phyloP scores from a whole-genome alignment of 805 yeast genomes.

The Saccharomycopsis lassenensis region DNA sequence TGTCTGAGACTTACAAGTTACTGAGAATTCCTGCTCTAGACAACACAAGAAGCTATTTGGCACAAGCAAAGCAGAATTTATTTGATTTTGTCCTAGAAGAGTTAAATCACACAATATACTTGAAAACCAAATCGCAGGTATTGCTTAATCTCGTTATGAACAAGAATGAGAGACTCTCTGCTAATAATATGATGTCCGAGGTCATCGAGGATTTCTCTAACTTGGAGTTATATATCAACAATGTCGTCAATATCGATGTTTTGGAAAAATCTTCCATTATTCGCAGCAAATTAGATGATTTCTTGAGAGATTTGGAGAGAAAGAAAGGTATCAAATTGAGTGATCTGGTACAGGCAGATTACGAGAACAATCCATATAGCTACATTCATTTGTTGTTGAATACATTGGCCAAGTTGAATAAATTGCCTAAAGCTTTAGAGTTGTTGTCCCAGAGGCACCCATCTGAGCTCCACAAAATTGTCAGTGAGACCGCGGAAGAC shows the following conservation, averaged over 20 bases:
- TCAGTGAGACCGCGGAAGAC: constrained; percentile 54
- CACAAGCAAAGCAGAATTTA: constrained; percentile 45
- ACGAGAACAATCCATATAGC: constrained; percentile 35
- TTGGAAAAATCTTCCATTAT: constrained; percentile 35
- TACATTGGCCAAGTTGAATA: constrained; percentile 49
- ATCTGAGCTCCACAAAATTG: constrained; percentile 52
- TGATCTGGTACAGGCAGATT: constrained; percentile 27
- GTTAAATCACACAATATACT: constrained; percentile 55
- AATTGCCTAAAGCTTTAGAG: constrained; percentile 47
- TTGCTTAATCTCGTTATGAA: constrained; percentile 11
- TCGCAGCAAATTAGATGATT: constrained; percentile 27
- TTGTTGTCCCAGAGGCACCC: constrained; percentile 43
- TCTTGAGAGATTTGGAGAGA: constrained; percentile 24
- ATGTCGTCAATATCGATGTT: constrained; percentile 48
- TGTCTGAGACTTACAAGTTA: constrained; percentile 40
- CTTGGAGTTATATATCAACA: constrained; percentile 44
- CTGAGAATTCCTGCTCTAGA: constrained; percentile 49
- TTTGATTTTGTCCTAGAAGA: constrained; percentile 73
- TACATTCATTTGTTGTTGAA: constrained; percentile 44
- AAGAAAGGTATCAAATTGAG: constrained; percentile 23
- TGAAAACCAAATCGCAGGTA: constrained; percentile 23
- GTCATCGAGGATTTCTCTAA: constrained; percentile 26
- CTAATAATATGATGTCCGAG: constrained; percentile 4
- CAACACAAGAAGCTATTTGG: constrained; percentile 40
- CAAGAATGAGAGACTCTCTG: constrained; percentile 17